Evolutionary conservation across 139 green algal species (phyloP).

Genomic region (Tetradesmus lagerheimii): DNA sequence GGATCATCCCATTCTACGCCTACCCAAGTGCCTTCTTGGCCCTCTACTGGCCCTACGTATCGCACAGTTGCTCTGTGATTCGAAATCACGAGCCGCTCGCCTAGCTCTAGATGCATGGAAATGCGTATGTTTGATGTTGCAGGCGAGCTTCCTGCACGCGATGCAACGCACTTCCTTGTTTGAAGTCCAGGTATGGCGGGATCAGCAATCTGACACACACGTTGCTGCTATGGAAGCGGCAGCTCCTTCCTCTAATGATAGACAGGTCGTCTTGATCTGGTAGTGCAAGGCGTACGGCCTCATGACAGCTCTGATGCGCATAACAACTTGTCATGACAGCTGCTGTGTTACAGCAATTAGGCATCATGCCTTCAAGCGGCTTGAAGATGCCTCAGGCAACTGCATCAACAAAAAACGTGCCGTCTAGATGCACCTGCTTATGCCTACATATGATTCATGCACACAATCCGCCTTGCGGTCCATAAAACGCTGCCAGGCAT

Average conservation of each 20-base stretch:
- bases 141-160: background rate
- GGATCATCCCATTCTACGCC: constrained; percentile 91
- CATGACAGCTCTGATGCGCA: background rate
- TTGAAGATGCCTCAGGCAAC: too few species aligned
- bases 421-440: too few species aligned
- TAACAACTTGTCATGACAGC: background rate
- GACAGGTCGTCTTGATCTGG: too few species aligned
- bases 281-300: background rate
- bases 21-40: constrained; percentile 79
- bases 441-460: too few species aligned
- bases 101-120: constrained; percentile 39
- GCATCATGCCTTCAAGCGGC: too few species aligned
- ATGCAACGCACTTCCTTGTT: background rate
- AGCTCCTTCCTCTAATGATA: too few species aligned
- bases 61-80: constrained; percentile 75
- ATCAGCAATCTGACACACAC: background rate
- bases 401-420: too few species aligned
- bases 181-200: background rate
- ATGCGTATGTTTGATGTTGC: background rate
- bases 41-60: constrained; percentile 76
- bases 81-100: constrained; percentile 57
- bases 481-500: too few species aligned
- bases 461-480: too few species aligned
- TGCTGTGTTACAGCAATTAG: background rate
- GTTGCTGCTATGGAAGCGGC: background rate